A percentile compares a stretch with the other conserved stretches of the same genome.
phyloP scores from a whole-genome alignment of 768 basidiomycete genomes.

The Phlebiopsis flavidoalba region DNA sequence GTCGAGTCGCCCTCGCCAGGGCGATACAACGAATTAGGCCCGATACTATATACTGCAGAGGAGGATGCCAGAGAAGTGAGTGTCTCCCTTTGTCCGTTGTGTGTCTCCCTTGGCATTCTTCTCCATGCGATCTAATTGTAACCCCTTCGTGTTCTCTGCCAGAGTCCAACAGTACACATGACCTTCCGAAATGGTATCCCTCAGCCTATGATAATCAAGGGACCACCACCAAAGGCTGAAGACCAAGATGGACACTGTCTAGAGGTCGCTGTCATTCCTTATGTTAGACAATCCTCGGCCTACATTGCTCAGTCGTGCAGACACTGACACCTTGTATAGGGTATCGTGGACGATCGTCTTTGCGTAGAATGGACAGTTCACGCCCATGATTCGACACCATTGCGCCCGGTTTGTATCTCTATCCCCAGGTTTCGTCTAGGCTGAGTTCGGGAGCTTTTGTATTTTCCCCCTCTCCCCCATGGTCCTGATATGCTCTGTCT shows the following conservation, averaged over 20 bases:
- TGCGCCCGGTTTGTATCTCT: background rate
- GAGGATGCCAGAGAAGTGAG: conserved; percentile 12
- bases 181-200: background rate
- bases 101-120: background rate
- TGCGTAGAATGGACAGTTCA: background rate
- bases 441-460: conserved; percentile 9
- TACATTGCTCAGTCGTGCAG: background rate
- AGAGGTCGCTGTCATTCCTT: background rate
- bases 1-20: conserved; percentile 10
- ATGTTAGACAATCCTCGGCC: background rate
- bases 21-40: conserved; percentile 12
- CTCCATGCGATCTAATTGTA: background rate
- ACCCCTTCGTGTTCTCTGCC: background rate
- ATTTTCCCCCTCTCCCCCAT: background rate
- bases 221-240: background rate
- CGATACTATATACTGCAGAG: conserved; percentile 13
- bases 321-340: background rate
- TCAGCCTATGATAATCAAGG: background rate
- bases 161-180: conserved; percentile 6
- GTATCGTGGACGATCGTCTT: background rate
- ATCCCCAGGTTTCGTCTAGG: background rate
- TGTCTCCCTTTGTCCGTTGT: background rate
- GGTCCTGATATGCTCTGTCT: conserved; percentile 1
- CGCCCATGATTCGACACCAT: background rate
- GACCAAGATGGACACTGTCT: background rate